Evolutionary conservation across 108 stramenopile species (phyloP), one percentile per base, ranked within the genome.

Genomic region (Cyclotella atomus): DNA sequence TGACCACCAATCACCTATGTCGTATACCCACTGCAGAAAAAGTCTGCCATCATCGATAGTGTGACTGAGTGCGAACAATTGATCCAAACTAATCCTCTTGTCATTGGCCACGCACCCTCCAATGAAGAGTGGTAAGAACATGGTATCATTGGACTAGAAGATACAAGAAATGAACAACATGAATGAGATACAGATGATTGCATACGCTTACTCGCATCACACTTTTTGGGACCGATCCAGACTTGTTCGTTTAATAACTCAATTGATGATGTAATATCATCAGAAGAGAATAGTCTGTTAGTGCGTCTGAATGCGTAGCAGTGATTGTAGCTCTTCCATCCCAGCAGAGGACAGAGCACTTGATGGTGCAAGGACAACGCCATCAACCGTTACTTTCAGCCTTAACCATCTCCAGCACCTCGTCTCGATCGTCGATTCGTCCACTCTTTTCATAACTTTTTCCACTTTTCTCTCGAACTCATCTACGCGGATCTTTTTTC

Each of bases 91-190:
- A 17, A 70, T 70, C 16, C 44, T 38, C n/a, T 70, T 70, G 29
- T 70, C 69, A 60, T 60, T 70, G 16, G 69, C 69, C 17, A 70
- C 28, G 38, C 69, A 60, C 41, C 69, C 69, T 25, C 61, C 19
- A 7, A 61, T 41, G 19, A 44, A 60, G 16, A 49, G n/a, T 16
- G 69, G 69, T 32, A 62, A 23, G 28, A 70, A 70, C 30, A 62
- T 45, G 0, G 35, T 38, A 62, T 70, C 69, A 19, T 10, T 24
- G 20, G 1, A 56, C 27, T 41, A 41, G 38, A 41, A 41, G 12
- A 41, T 12, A 41, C 38, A 41, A 7, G 9, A 41, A 41, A 41
- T 12, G 38, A 41, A 7, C 7, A 41, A 41, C 7, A 9, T 41
- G 38, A 9, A 41, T 9, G 38, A 9, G 9, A 41, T 41, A 41